Conservation (phyloP, 2,329 filamentous ascomycete species). For the Chaetomium globosum region DNA sequence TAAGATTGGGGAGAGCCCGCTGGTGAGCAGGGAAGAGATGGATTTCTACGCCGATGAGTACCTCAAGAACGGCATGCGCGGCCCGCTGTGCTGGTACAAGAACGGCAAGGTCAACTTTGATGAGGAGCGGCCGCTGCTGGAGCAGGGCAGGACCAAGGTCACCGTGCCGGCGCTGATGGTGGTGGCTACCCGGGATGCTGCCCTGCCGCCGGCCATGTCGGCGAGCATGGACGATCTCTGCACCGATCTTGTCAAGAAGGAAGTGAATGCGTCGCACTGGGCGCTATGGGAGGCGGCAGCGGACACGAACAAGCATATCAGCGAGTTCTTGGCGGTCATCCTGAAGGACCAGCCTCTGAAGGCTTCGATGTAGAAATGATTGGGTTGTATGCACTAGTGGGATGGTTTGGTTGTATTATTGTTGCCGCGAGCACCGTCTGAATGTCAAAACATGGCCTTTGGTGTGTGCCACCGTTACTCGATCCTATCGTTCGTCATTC, state of each 20-base stretch:
- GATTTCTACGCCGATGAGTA: conserved; percentile 78
- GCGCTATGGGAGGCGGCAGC: conserved; percentile 72
- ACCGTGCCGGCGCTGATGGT: conserved; percentile 73
- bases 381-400: not conserved
- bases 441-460: not conserved
- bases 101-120: conserved; percentile 71
- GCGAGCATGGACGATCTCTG: conserved; percentile 70
- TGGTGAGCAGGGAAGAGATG: conserved; percentile 70
- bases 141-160: conserved; percentile 60
- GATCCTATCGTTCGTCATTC: not conserved
- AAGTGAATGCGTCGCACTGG: conserved; percentile 79
- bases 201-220: conserved; percentile 73
- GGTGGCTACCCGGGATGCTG: conserved; percentile 68
- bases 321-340: conserved; percentile 66
- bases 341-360: conserved; percentile 41
- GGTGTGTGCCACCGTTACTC: not conserved
- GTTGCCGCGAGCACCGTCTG: not conserved
- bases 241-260: conserved; percentile 63
- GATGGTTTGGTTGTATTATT: not conserved
- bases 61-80: conserved; percentile 70
- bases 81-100: conserved; percentile 88
- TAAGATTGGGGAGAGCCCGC: conserved; percentile 56
- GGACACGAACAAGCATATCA: conserved; percentile 70
- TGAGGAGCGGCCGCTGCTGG: conserved; percentile 67
- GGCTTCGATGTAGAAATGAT: conserved; percentile 43